Percentiles rank a stretch among this genome's conserved stretches.
Evolutionary conservation across 108 stramenopile species (phyloP).

Genomic region (Stephanodiscus minutulus): DNA sequence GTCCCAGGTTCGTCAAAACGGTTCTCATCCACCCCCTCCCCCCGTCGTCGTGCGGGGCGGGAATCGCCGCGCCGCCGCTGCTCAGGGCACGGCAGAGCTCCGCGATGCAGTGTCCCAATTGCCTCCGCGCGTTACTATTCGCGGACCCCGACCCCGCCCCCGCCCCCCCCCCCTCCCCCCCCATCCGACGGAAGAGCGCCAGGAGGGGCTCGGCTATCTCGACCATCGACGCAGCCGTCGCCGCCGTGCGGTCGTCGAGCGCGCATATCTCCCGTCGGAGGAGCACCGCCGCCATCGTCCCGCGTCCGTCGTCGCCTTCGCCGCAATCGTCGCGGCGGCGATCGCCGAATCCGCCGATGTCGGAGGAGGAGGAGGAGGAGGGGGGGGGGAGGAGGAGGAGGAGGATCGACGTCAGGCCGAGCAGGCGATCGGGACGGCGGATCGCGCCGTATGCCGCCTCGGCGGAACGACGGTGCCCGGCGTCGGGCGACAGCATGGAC

Average conservation of each 20-base stretch:
- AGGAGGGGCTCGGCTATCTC: slow-evolving; percentile 55
- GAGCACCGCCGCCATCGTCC: slow-evolving; percentile 56
- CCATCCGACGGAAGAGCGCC: slow-evolving; percentile 23
- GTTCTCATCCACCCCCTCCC: too few relatives aligned
- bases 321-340: neutral
- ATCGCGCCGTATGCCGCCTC: slow-evolving; percentile 36
- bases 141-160: neutral
- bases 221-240: slow-evolving; percentile 27
- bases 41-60: neutral
- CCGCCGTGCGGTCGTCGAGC: neutral
- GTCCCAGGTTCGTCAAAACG: too few relatives aligned
- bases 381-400: slow-evolving; percentile 27
- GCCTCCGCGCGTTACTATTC: slow-evolving; percentile 26
- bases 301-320: slow-evolving; percentile 9
- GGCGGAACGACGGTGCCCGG: slow-evolving; percentile 15
- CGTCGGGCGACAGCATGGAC: slow-evolving; percentile 36
- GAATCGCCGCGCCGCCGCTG: too few relatives aligned
- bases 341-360: neutral
- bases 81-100: slow-evolving; percentile 47
- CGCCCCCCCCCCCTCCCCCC: neutral
- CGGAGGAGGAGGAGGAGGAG: slow-evolving; percentile 23
- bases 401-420: slow-evolving; percentile 36
- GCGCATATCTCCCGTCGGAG: slow-evolving; percentile 61
- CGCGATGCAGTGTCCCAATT: slow-evolving; percentile 65
- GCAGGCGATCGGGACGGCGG: slow-evolving; percentile 21